These are phyloP conservation scores for Paramecium pentaurelia DNA, from an alignment of 73 alveolate species.

Conservation along the genomic window DNA sequence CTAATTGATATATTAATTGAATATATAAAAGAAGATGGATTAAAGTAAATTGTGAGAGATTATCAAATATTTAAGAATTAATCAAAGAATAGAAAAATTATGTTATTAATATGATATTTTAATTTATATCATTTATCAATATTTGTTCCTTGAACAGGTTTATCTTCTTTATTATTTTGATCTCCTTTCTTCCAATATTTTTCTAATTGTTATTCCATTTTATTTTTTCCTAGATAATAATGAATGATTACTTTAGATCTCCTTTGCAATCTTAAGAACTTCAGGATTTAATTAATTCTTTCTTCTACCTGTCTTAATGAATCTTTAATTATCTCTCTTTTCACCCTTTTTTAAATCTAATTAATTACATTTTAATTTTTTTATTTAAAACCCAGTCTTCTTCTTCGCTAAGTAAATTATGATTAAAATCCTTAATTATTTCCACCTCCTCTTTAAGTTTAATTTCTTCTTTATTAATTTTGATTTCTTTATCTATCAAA, in stretches of 20 bases:
- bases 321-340: neutral
- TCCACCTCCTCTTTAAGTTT: neutral
- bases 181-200: neutral
- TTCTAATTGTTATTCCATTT: neutral
- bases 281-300: neutral
- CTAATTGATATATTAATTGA: too few species aligned
- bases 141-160: neutral
- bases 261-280: neutral
- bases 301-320: neutral
- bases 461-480: neutral
- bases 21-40: too few species aligned
- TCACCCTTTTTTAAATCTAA: neutral
- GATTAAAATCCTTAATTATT: neutral
- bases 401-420: neutral
- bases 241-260: neutral
- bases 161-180: neutral
- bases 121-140: neutral
- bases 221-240: neutral
- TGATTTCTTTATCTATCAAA: neutral
- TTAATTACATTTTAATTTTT: neutral
- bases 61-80: neutral
- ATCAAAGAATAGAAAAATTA: neutral
- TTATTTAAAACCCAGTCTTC: neutral
- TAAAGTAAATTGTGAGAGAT: too few species aligned
- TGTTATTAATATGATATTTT: neutral